phyloP scores from a whole-genome alignment of 306 rosid species.

The Vigna hirtella region DNA sequence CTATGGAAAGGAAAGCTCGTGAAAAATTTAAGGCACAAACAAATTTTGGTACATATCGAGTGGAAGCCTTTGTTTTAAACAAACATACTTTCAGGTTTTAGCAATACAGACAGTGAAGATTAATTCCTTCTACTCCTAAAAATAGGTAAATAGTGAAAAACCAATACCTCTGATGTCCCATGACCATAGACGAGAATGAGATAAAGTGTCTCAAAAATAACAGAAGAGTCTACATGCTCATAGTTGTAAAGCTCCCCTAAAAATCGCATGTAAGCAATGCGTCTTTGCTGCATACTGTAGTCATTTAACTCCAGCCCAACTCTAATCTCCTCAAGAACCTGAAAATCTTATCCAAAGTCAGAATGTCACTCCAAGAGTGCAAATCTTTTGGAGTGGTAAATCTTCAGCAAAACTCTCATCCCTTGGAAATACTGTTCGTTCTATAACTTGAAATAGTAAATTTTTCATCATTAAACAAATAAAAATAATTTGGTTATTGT shows the following conservation, averaged over 20 bases:
- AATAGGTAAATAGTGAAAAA: conserved; percentile 30
- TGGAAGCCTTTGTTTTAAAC: not conserved
- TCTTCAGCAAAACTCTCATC: not conserved
- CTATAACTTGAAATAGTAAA: conserved; percentile 34
- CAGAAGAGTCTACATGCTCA: conserved; percentile 97
- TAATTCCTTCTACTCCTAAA: not conserved
- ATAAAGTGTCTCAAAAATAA: conserved; percentile 91
- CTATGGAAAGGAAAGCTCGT: not conserved
- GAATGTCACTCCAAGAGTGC: conserved; percentile 29
- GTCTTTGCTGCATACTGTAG: conserved; percentile 97
- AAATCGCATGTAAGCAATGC: conserved; percentile 95
- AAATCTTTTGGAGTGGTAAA: conserved; percentile 14
- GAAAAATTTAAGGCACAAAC: not conserved
- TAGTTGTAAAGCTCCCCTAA: conserved; percentile 97
- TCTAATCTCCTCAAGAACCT: conserved; percentile 99
- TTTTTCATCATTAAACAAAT: conserved; percentile 12
- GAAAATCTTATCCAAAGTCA: conserved; percentile 46
- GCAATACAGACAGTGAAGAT: not conserved
- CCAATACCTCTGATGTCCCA: conserved; percentile 86
- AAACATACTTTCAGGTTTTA: not conserved
- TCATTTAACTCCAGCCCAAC: conserved; percentile 93
- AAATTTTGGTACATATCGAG: not conserved
- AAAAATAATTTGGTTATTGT: conserved; percentile 14
- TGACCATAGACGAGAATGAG: conserved; percentile 83
- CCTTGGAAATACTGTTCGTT: not conserved